Evolutionary conservation across 1,284 basidiomycete species (phyloP), one percentile per base, ranked within the genome.

Genomic region (Serendipita sp.): DNA sequence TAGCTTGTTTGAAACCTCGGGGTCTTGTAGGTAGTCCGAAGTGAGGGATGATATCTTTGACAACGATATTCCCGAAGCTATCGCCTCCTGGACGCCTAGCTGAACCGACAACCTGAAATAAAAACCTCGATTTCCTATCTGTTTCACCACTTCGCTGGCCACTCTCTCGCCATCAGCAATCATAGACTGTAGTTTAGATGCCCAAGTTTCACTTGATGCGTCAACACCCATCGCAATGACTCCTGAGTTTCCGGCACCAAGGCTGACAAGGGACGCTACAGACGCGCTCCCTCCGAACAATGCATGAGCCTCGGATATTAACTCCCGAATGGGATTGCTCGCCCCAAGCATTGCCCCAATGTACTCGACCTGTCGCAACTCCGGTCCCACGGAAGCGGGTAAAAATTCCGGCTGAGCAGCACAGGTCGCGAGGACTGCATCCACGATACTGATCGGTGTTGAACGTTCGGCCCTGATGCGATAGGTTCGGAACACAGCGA

Each of bases 91-190:
- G 44, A 64, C 30, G 5, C 63, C 60, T 47, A 45, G 50, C 8
- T 63, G 43, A 2, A 60, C 62, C 15, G 58, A 60, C 15, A 63
- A 35, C 32, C 63, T 55, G 26, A 38, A 61, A 55, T 64, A 64
- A 3, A 64, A 34, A 1, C 58, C 34, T 2, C 17, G 6, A n/a
- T 17, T 35, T 34, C 8, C 12, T 8, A 64, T 60, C 44, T 60
- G 63, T 3, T 12, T 4, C 2, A 29, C 58, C 42, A 50, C 32
- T 41, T 61, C 17, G 22, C 61, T 42, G 3, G 58, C 60, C 34
- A 47, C 34, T 15, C 26, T 45, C 29, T 64, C 63, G 38, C 35
- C 35, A 58, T 64, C 63, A 15, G 47, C 53, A 15, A 60, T 58
- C 2, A 64, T 60, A 15, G 30, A 29, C 29, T 30, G 2, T 15